Evolutionary conservation across 192 early-diverging fungal genomes (phyloP).

Genomic region (Coemansia sp.): DNA sequence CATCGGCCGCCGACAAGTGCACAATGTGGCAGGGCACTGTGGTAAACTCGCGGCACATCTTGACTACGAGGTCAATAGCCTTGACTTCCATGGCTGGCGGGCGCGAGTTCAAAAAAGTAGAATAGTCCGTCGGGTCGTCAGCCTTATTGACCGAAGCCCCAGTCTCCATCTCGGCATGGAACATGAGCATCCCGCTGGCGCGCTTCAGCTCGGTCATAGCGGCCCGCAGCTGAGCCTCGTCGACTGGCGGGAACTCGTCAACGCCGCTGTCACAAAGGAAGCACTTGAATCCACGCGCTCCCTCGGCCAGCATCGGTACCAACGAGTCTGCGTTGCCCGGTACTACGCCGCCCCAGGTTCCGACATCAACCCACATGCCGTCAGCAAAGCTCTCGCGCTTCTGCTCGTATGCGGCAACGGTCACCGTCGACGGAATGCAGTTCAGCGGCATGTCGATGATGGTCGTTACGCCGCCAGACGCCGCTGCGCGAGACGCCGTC

Average conservation of each 20-base stretch:
- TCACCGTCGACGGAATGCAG: conserved; percentile 83
- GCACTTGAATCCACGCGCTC: conserved; percentile 80
- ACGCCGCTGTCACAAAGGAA: conserved; percentile 84
- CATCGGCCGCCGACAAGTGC: conserved; percentile 75
- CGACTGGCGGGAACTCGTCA: conserved; percentile 79
- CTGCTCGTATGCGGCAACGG: conserved; percentile 59
- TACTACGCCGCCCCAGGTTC: conserved; percentile 76
- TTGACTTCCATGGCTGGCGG: conserved; percentile 69
- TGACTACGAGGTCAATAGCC: conserved; percentile 72
- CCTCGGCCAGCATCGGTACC: conserved; percentile 60
- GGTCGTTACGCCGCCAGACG: conserved; percentile 79
- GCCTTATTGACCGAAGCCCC: conserved; percentile 35
- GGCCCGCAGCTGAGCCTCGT: conserved; percentile 61
- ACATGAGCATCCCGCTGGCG: conserved; percentile 62
- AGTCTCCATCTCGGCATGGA: conserved; percentile 74
- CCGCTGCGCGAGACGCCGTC: conserved; percentile 75
- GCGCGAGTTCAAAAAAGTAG: conserved; percentile 67
- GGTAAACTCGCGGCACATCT: conserved; percentile 64
- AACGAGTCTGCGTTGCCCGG: conserved; percentile 72
- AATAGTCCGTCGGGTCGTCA: conserved; percentile 58
- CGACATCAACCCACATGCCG: conserved; percentile 76
- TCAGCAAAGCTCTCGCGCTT: conserved; percentile 68
- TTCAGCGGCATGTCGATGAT: conserved; percentile 86
- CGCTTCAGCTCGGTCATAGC: conserved; percentile 67
- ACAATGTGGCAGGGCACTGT: conserved; percentile 78